phyloP scores from a whole-genome alignment of 805 yeast genomes.

The Lipomyces starkeyi region DNA sequence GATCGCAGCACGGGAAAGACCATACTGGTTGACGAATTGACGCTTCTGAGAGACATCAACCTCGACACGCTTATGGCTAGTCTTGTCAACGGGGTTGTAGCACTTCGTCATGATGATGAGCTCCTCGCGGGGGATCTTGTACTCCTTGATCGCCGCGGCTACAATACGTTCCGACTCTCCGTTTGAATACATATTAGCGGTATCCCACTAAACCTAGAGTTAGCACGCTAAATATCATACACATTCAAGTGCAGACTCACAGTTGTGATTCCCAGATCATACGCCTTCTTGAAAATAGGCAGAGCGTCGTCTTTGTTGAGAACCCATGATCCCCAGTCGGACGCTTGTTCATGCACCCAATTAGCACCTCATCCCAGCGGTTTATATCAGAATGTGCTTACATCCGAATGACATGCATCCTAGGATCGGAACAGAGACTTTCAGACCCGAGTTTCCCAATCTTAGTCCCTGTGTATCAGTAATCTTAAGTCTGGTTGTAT shows the following conservation, averaged over 20 bases:
- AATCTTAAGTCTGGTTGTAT: background rate
- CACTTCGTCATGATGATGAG: constrained; percentile 62
- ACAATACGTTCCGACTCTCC: constrained; percentile 52
- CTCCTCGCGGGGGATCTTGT: constrained; percentile 58
- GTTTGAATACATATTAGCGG: constrained; percentile 55
- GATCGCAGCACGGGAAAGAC: constrained; percentile 55
- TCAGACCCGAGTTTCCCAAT: constrained; percentile 34
- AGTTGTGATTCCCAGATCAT: constrained; percentile 52
- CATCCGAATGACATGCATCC: constrained; percentile 39
- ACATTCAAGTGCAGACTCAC: constrained; percentile 8
- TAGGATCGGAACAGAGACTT: constrained; percentile 33
- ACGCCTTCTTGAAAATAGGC: constrained; percentile 34
- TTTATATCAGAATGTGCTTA: constrained; percentile 1
- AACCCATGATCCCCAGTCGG: constrained; percentile 37
- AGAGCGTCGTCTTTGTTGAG: constrained; percentile 28
- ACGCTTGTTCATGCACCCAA: constrained; percentile 11
- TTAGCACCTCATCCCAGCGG: background rate
- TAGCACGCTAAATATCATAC: background rate
- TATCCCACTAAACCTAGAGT: constrained; percentile 44
- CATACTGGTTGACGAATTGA: constrained; percentile 57
- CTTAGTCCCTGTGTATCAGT: constrained; percentile 1
- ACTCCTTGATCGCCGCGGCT: constrained; percentile 60
- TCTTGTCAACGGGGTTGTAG: constrained; percentile 29
- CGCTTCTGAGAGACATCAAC: constrained; percentile 12
- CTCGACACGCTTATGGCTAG: constrained; percentile 38